Conservation (phyloP, 805 yeast genomes). For the Diddensiella santjacobensis region DNA sequence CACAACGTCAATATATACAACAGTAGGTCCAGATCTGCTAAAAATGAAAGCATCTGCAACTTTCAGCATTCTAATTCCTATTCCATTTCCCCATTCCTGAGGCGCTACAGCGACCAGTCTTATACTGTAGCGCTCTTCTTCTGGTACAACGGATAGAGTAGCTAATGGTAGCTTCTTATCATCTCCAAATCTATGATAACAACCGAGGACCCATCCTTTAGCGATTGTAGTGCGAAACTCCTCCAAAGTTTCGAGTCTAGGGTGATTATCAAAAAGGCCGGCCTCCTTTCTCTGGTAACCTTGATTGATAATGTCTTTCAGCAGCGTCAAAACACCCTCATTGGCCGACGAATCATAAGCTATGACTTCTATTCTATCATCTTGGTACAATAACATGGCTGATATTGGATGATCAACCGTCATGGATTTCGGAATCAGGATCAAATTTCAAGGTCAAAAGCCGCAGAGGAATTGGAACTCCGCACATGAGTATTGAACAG, state of each 20-base stretch:
- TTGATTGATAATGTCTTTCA: background rate
- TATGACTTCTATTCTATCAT: background rate
- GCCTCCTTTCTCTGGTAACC: background rate
- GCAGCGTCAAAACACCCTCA: background rate
- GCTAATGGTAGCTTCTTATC: background rate
- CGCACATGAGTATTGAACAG: too few relatives aligned
- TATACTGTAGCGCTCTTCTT: background rate
- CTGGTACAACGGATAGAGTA: background rate
- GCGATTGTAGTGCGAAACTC: background rate
- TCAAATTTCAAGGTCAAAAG: too few relatives aligned
- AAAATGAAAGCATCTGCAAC: background rate
- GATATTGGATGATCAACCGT: too few relatives aligned
- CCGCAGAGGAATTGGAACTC: too few relatives aligned
- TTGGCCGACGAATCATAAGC: background rate
- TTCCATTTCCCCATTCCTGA: background rate
- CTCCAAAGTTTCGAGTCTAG: background rate
- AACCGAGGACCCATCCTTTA: background rate
- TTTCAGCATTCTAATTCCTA: background rate
- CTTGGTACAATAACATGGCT: background rate
- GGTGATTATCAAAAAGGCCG: background rate
- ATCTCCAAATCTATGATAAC: background rate
- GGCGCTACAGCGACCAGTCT: background rate
- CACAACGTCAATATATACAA: background rate
- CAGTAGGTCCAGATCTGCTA: background rate
- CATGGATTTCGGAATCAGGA: too few relatives aligned